A percentile compares a stretch with the other conserved stretches of the same genome.
Evolutionary conservation across 1,284 basidiomycete species (phyloP).

Genomic region (Trichosporon coremiiforme): DNA sequence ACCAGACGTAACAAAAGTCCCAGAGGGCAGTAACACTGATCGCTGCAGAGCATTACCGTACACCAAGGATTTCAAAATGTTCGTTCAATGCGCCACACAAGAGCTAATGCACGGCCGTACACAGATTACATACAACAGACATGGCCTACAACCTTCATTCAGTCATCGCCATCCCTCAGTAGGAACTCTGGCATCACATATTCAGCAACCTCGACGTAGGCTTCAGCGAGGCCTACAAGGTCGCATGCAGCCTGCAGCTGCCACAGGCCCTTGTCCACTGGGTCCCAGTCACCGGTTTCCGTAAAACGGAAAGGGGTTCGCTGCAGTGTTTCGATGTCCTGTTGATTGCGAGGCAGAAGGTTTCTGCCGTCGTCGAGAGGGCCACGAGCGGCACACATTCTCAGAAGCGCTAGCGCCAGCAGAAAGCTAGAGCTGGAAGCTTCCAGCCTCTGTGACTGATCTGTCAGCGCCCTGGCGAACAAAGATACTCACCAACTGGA

Average conservation of each 20-base stretch:
- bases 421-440: neutral
- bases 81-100: too few species aligned
- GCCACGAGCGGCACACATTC: neutral
- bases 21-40: too few species aligned
- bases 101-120: too few species aligned
- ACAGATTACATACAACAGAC: neutral
- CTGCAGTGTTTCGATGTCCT: neutral
- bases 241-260: neutral
- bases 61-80: too few species aligned
- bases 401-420: neutral
- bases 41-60: too few species aligned
- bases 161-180: too few species aligned
- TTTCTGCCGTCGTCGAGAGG: neutral
- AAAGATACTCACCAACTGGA: neutral
- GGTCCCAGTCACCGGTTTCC: neutral
- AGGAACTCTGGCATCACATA: neutral
- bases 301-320: neutral
- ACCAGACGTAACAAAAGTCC: too few species aligned
- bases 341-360: neutral
- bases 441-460: neutral
- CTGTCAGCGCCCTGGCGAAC: neutral
- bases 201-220: neutral
- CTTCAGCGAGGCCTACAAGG: neutral
- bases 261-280: neutral
- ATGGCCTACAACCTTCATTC: too few species aligned